Percentiles rank a stretch among this genome's conserved stretches.
Evolutionary conservation across 345 rosid species (phyloP).

Genomic region (Nasturtium officinale): DNA sequence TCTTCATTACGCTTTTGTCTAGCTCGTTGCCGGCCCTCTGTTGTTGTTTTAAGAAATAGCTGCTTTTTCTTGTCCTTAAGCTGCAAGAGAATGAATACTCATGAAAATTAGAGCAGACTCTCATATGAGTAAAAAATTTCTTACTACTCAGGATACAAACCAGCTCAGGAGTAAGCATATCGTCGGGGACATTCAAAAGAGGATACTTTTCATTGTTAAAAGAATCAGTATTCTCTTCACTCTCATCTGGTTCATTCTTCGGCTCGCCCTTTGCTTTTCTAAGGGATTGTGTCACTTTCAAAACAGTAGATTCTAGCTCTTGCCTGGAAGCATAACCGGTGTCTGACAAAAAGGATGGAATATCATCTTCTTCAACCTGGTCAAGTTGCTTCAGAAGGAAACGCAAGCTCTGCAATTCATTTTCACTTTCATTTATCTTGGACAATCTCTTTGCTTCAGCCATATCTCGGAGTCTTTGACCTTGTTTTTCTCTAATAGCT

Average conservation of each 20-base stretch:
- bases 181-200: slow-evolving; percentile 72
- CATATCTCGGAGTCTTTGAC: slow-evolving; percentile 96
- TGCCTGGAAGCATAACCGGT: slow-evolving; percentile 83
- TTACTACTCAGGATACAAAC: slow-evolving; percentile 41
- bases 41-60: slow-evolving; percentile 81
- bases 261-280: slow-evolving; percentile 89
- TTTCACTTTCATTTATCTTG: slow-evolving; percentile 81
- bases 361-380: slow-evolving; percentile 63
- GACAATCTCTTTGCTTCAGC: slow-evolving; percentile 92
- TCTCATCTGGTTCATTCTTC: slow-evolving; percentile 66
- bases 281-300: slow-evolving; percentile 66
- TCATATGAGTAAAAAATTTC: slow-evolving; percentile 6
- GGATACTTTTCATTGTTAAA: slow-evolving; percentile 66
- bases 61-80: slow-evolving; percentile 84
- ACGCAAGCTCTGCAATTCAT: slow-evolving; percentile 73
- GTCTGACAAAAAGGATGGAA: slow-evolving; percentile 70
- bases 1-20: slow-evolving; percentile 86
- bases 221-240: slow-evolving; percentile 69
- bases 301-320: slow-evolving; percentile 72
- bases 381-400: slow-evolving; percentile 86
- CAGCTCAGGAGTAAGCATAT: slow-evolving; percentile 83
- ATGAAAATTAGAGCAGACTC: slow-evolving; percentile 1
- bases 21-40: slow-evolving; percentile 88
- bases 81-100: slow-evolving; percentile 47
- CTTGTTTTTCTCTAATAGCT: slow-evolving; percentile 86